Percentiles rank a stretch among this genome's conserved stretches.
These are phyloP conservation scores for Claviceps pazoutovae DNA, from an alignment of 2,329 filamentous ascomycete genomes.

Conservation along the genomic window DNA sequence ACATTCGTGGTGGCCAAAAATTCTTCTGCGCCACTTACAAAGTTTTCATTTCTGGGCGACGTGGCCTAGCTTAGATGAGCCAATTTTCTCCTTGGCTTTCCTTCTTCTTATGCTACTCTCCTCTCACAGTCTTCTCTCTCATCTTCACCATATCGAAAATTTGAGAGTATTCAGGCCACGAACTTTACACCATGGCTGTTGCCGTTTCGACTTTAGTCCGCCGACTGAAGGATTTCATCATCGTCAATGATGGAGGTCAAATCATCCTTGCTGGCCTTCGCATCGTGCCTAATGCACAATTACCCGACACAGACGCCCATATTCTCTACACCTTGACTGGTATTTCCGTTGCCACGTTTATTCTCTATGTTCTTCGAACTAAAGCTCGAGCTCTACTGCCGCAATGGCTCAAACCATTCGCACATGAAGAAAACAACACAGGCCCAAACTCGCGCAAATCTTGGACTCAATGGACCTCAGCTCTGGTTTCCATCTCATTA, in stretches of 20 bases:
- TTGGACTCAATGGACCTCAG: slow-evolving; percentile 27
- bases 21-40: neutral
- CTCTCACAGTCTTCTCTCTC: neutral
- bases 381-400: slow-evolving; percentile 19
- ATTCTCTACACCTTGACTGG: slow-evolving; percentile 12
- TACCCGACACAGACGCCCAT: slow-evolving; percentile 5
- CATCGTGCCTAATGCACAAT: neutral
- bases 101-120: neutral
- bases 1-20: neutral
- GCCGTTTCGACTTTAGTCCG: neutral
- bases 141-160: neutral
- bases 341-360: slow-evolving; percentile 15
- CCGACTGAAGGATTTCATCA: neutral
- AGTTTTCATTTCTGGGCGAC: neutral
- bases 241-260: neutral
- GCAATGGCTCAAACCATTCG: slow-evolving; percentile 29
- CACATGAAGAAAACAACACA: slow-evolving; percentile 20
- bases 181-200: neutral
- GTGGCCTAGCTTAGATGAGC: neutral
- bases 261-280: neutral
- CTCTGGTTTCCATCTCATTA: slow-evolving; percentile 19
- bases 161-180: neutral
- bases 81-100: neutral
- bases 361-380: slow-evolving; percentile 16
- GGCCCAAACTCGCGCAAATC: slow-evolving; percentile 12